Base-by-base conservation (phyloP, 192 early-diverging fungal species). In the Haplosporangium gracile region DNA sequence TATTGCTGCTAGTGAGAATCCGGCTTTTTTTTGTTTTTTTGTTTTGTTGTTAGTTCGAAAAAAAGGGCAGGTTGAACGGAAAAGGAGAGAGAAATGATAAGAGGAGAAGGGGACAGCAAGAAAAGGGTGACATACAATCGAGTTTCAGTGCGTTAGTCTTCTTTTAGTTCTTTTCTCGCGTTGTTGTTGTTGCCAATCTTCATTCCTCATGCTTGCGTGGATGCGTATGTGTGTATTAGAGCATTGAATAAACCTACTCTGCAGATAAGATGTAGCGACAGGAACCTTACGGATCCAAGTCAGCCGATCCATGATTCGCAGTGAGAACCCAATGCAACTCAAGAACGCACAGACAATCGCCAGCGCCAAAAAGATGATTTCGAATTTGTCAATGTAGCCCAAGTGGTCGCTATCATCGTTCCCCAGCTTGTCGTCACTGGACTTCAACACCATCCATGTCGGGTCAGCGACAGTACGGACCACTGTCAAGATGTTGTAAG, bases 221-320 rank as follows among this genome's bases (percentile, higher is more conserved):
- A n/a, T 24, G n/a, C 24, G 38, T 22, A 26, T 26, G 6, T 34
- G 34, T 15, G 68, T 36, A 29, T 16, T 2, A 38, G 20, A 11
- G 13, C 43, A 45, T 45, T 45, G 13, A 15, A 45, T 0, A 40
- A 70, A 38, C 68, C 34, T 86, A 81, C 84, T 70, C 74, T 86
- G 79, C 36, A 86, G 38, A 11, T 55, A 80, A 2, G 84, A 55
- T 2, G 74, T 34, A 32, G 81, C 47, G 5, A 86, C 79, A 22
- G 75, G 75, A 18, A 16, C 49, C 6, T 72, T 32, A 45, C 72
- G 34, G 5, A 74, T 53, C 84, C 84, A 74, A 1, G 72, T 24
- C 76, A 78, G 42, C 42, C 49, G 76, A 68, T 86, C 84, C 84
- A 86, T 81, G 71, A 81, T 86, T 26, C 84, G 47, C 8, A 86